A percentile compares a stretch with the other conserved stretches of the same genome.
These are phyloP conservation scores for Cyclotella distinguenda DNA, from an alignment of 108 stramenopile genomes.

Conservation along the genomic window DNA sequence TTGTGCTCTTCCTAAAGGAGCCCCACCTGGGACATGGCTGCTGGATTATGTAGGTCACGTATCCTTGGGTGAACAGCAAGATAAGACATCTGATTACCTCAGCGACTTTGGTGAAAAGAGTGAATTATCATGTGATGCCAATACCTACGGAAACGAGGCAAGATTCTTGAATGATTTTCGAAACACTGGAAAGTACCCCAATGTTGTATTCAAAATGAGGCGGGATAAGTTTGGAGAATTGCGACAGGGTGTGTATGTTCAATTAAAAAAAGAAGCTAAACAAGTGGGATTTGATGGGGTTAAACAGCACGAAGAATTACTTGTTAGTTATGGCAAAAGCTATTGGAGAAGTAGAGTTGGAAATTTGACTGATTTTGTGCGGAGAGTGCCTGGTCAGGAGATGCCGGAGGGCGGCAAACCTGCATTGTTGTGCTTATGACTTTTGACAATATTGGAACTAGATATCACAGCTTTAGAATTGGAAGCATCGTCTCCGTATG, in stretches of 20 bases:
- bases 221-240: constrained; percentile 36
- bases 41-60: constrained; percentile 39
- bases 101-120: constrained; percentile 31
- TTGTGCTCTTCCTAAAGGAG: constrained; percentile 24
- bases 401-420: constrained; percentile 10
- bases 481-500: no score
- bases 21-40: constrained; percentile 36
- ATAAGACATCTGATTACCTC: constrained; percentile 32
- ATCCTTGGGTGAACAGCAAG: constrained; percentile 35
- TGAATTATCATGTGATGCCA: constrained; percentile 36
- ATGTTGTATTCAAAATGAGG: constrained; percentile 32
- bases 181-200: constrained; percentile 28
- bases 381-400: constrained; percentile 29
- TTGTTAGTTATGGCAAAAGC: constrained; percentile 37
- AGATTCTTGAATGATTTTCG: constrained; percentile 45
- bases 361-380: constrained; percentile 40
- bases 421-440: background rate
- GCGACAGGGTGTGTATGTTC: constrained; percentile 41
- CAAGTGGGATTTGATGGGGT: constrained; percentile 31
- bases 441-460: no score
- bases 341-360: constrained; percentile 39
- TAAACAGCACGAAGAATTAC: constrained; percentile 32
- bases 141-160: constrained; percentile 37
- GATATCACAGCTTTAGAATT: no score
- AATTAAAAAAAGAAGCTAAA: constrained; percentile 25